A percentile compares a stretch with the other conserved stretches of the same genome.
phyloP scores from a whole-genome alignment of 2,329 filamentous ascomycete genomes.

The Diplodia mutila region DNA sequence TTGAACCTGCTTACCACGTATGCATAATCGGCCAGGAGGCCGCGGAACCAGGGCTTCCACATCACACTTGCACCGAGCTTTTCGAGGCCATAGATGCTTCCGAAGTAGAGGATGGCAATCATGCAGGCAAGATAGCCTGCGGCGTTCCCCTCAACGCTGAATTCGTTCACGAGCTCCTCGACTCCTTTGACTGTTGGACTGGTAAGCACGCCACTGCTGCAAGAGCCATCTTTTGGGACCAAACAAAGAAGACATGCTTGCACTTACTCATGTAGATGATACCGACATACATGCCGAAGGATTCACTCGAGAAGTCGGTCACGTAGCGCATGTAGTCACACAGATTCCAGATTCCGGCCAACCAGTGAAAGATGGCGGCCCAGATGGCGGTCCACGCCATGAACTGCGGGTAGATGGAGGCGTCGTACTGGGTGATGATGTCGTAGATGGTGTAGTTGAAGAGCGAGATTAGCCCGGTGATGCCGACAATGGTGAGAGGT shows the following conservation, averaged over 20 bases:
- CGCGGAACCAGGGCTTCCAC: conserved; percentile 50
- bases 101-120: conserved; percentile 58
- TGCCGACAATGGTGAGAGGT: conserved; percentile 61
- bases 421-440: conserved; percentile 56
- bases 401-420: conserved; percentile 56
- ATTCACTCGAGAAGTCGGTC: conserved; percentile 59
- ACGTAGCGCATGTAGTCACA: conserved; percentile 64
- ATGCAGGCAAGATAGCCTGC: conserved; percentile 56
- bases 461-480: conserved; percentile 54
- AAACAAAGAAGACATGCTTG: no score
- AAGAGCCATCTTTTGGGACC: no score
- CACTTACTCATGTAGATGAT: conserved; percentile 58
- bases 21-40: conserved; percentile 57
- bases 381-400: conserved; percentile 62
- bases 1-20: conserved; percentile 46
- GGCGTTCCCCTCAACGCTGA: conserved; percentile 44
- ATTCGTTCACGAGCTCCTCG: conserved; percentile 59
- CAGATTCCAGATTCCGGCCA: conserved; percentile 56
- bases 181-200: conserved; percentile 55
- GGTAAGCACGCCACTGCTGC: conserved; percentile 6
- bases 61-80: conserved; percentile 52
- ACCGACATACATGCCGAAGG: conserved; percentile 60
- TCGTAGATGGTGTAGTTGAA: conserved; percentile 66
- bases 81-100: conserved; percentile 56
- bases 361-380: conserved; percentile 62